Conservation (phyloP, 805 yeast species). For the Brettanomyces custersianus region DNA sequence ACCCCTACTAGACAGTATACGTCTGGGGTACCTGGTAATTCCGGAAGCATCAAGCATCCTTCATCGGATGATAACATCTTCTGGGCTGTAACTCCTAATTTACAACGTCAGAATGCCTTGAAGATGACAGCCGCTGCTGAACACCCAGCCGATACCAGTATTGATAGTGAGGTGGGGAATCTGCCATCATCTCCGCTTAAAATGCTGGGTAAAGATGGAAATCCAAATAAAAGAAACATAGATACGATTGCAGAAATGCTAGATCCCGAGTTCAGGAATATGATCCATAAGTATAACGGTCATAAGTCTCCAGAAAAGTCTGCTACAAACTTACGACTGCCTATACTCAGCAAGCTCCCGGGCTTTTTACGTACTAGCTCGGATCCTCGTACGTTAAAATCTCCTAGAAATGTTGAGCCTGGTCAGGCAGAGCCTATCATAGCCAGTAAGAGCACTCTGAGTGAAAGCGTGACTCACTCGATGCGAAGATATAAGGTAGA, state of each 20-base stretch:
- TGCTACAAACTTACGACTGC: conserved; percentile 14
- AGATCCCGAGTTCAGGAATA: conserved; percentile 20
- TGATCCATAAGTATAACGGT: conserved; percentile 35
- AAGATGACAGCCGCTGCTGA: neutral
- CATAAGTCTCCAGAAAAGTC: conserved; percentile 10
- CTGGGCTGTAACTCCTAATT: conserved; percentile 35
- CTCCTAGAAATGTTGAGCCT: conserved; percentile 11
- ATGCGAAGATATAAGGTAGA: too few relatives aligned
- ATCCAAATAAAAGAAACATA: conserved; percentile 6
- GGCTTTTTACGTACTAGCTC: conserved; percentile 16
- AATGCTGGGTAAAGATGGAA: neutral
- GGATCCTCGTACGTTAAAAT: conserved; percentile 21
- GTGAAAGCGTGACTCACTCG: conserved; percentile 21
- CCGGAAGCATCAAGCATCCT: too few relatives aligned
- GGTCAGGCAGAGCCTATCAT: conserved; percentile 13
- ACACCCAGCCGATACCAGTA: neutral
- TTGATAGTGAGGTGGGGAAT: neutral
- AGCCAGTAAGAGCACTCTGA: conserved; percentile 17
- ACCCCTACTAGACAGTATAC: too few relatives aligned
- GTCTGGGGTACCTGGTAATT: too few relatives aligned
- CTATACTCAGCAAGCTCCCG: conserved; percentile 18
- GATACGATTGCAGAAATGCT: conserved; percentile 11
- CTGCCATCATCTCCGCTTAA: conserved; percentile 5
- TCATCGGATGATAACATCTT: conserved; percentile 28
- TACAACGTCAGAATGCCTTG: conserved; percentile 4